Conservation (phyloP, 31 red algal species). For the Endocladia muricata region DNA sequence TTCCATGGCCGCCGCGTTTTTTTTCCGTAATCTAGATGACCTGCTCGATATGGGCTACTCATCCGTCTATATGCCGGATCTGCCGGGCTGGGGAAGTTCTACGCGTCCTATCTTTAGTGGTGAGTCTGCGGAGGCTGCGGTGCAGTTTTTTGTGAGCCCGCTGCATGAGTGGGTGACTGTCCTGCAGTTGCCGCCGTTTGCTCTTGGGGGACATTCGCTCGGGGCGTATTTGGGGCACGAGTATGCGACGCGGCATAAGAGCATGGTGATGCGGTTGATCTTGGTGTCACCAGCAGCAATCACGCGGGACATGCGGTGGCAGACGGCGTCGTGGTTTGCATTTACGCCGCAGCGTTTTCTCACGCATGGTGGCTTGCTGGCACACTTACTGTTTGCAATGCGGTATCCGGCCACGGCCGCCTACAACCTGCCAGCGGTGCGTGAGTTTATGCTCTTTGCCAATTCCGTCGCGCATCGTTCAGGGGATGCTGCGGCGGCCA, state of each 20-base stretch:
- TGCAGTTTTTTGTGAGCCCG: slow-evolving; percentile 51
- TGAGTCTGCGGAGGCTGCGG: not conserved
- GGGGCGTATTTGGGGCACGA: slow-evolving; percentile 80
- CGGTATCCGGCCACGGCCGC: slow-evolving; percentile 16
- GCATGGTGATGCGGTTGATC: slow-evolving; percentile 28
- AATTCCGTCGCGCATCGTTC: slow-evolving; percentile 34
- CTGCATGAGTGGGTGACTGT: slow-evolving; percentile 20
- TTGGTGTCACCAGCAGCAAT: slow-evolving; percentile 75
- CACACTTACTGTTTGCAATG: slow-evolving; percentile 20
- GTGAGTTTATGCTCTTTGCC: slow-evolving; percentile 49
- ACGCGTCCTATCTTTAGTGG: slow-evolving; percentile 56
- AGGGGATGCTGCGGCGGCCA: slow-evolving; percentile 70
- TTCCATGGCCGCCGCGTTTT: slow-evolving; percentile 83
- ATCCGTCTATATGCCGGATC: slow-evolving; percentile 56
- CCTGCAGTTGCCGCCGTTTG: slow-evolving; percentile 25
- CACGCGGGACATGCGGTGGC: slow-evolving; percentile 13
- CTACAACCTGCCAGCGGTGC: slow-evolving; percentile 48
- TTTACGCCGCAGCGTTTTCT: slow-evolving; percentile 76
- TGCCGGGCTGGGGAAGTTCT: slow-evolving; percentile 86
- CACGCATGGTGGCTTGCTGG: slow-evolving; percentile 69
- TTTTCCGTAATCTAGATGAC: slow-evolving; percentile 62
- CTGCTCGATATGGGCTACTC: slow-evolving; percentile 55
- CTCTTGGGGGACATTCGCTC: slow-evolving; percentile 63
- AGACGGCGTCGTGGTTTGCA: slow-evolving; percentile 46
- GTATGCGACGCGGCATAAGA: slow-evolving; percentile 17